Evolutionary conservation across 179 eudicot species (phyloP), one percentile per base, ranked within the genome.

Genomic region (Carnegiea gigantea): DNA sequence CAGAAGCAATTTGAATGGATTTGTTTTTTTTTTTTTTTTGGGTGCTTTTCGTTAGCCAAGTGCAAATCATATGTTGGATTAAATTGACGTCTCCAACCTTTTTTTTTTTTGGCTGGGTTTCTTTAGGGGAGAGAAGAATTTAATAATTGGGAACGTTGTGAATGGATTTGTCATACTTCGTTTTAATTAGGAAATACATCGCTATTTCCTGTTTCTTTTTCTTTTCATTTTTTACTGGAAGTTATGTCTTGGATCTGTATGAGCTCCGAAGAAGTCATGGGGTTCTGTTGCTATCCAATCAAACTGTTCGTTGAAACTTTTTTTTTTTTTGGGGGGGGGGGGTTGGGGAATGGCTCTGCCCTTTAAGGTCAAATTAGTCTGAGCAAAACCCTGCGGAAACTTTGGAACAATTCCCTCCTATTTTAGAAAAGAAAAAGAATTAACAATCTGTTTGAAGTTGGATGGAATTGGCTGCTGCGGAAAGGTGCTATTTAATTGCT

Each of bases 361-460:
- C 4, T 33, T 33, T 14, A 26, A 70, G 76, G 81, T 85, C 78
- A 85, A 70, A 62, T 72, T 64, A 64, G 81, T 62, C 79, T 43
- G 23, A 49, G 83, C 73, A 62, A 78, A 67, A 46, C n/a, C 21
- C 65, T 75, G 11, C 44, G 3, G 67, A 54, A 49, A 43, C 24
- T 76, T 43, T 73, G 68, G 83, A 83, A 85, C 77, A 81, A 80
- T 85, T 82, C 81, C 21, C n/a, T 75, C 62, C 8, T 6, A 2
- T 43, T 49, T 76, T 70, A 36, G 23, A 36, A 70, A 36, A 17
- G 44, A 30, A 70, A 26, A 67, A 12, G 38, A 28, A 60, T 77
- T 10, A 7, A 21, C 46, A 60, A 59, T 43, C 28, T 75, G 44
- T 44, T 82, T 54, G 38, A 30, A 4, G 64, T 79, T 49, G 40